These are phyloP conservation scores for Stachybotrys chartarum DNA, from an alignment of 2,329 filamentous ascomycete species.

Conservation along the genomic window DNA sequence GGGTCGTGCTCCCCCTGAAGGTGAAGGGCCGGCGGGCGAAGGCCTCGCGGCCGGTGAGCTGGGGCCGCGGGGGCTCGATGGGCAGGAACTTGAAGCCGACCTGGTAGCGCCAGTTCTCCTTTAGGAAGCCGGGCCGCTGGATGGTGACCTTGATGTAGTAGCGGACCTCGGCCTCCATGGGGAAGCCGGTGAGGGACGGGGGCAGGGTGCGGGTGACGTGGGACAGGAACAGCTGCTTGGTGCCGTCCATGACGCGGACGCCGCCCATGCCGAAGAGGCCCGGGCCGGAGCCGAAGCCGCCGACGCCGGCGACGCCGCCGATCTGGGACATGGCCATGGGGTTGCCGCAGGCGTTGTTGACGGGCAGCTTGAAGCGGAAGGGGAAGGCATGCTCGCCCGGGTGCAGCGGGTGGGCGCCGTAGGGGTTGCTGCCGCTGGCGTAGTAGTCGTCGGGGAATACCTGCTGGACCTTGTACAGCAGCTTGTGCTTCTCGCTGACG, in stretches of 20 bases:
- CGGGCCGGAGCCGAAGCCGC: constrained; percentile 38
- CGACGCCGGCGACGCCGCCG: constrained; percentile 44
- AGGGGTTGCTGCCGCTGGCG: constrained; percentile 29
- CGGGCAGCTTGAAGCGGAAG: constrained; percentile 69
- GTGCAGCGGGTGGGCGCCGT: constrained; percentile 51
- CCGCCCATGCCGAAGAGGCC: constrained; percentile 42
- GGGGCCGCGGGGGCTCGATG: constrained; percentile 77
- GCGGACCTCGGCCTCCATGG: constrained; percentile 78
- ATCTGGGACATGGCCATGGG: constrained; percentile 44
- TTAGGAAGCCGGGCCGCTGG: constrained; percentile 78
- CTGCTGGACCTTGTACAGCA: constrained; percentile 66
- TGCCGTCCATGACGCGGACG: constrained; percentile 56
- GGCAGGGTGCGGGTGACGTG: constrained; percentile 86
- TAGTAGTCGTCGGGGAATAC: constrained; percentile 59
- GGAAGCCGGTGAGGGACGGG: constrained; percentile 81
- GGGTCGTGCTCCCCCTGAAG: constrained; percentile 36
- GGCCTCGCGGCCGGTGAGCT: constrained; percentile 63
- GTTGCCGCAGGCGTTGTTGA: constrained; percentile 67
- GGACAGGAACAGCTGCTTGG: constrained; percentile 51
- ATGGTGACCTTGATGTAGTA: constrained; percentile 97
- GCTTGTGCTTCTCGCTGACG: constrained; percentile 58
- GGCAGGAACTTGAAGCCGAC: constrained; percentile 79
- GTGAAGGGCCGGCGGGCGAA: constrained; percentile 70
- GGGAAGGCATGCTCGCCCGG: constrained; percentile 69
- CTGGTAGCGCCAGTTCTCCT: constrained; percentile 73